Evolutionary conservation across 2,329 filamentous ascomycete genomes (phyloP).

Genomic region (Thielaviopsis populi): DNA sequence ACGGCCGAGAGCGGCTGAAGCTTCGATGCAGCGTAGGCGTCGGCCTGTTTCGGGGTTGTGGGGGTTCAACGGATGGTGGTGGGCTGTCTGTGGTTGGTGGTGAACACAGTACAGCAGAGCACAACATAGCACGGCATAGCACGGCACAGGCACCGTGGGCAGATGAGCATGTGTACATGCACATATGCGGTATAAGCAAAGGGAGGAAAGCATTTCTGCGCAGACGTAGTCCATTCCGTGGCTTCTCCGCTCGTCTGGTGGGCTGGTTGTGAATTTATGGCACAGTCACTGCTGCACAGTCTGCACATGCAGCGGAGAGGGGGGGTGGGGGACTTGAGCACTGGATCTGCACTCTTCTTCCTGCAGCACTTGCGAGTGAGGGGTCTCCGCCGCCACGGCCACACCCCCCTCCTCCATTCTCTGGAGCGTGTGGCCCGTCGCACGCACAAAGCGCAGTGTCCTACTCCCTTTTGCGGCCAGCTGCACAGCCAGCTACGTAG

Average conservation of each 20-base stretch:
- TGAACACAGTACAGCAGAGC: no score
- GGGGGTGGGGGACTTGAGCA: not conserved
- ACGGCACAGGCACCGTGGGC: no score
- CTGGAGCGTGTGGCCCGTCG: not conserved
- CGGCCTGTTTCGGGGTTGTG: no score
- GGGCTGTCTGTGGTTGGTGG: no score
- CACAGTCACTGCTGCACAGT: not conserved
- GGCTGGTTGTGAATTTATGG: not conserved
- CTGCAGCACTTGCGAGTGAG: not conserved
- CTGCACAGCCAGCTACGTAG: not conserved
- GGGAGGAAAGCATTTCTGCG: not conserved
- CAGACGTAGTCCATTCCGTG: not conserved
- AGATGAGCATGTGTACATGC: no score
- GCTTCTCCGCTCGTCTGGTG: not conserved
- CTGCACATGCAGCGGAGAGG: not conserved
- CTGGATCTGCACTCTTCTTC: not conserved
- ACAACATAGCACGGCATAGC: no score
- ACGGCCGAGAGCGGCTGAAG: no score
- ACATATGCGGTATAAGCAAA: not conserved
- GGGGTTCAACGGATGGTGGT: no score
- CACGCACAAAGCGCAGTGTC: no score
- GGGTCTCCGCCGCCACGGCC: not conserved
- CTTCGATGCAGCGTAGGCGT: no score
- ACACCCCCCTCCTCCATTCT: not conserved
- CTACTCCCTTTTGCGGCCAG: no score